Conservation (phyloP, 192 early-diverging fungal genomes). For the Kappamyces sp. region DNA sequence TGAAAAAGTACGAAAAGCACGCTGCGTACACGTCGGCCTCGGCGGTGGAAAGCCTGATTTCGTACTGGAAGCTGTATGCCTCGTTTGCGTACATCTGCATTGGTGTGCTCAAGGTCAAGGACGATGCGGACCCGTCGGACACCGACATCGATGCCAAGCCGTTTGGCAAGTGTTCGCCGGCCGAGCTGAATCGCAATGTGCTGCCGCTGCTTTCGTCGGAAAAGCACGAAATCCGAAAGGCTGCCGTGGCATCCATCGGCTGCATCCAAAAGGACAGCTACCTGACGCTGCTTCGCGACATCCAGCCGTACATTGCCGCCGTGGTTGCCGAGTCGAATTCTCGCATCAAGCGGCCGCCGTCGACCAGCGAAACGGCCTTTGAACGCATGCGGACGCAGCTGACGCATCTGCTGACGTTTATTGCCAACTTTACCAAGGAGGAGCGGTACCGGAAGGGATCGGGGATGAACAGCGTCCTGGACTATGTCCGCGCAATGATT, state of each 20-base stretch:
- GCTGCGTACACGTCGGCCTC: too few relatives aligned
- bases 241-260: constrained; percentile 59
- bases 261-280: constrained; percentile 62
- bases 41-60: constrained; percentile 48
- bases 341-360: constrained; percentile 20
- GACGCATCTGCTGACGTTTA: constrained; percentile 64
- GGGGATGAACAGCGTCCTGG: constrained; percentile 59
- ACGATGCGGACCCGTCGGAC: constrained; percentile 8
- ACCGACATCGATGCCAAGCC: constrained; percentile 4
- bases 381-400: constrained; percentile 69
- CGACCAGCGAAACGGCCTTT: constrained; percentile 16
- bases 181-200: constrained; percentile 56
- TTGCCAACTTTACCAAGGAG: constrained; percentile 59
- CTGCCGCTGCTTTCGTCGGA: constrained; percentile 66
- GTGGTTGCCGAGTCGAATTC: constrained; percentile 61
- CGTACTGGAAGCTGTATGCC: constrained; percentile 70
- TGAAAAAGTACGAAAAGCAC: constrained; percentile 2
- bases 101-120: constrained; percentile 25
- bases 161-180: constrained; percentile 7
- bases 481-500: constrained; percentile 46
- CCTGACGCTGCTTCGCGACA: constrained; percentile 58
- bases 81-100: constrained; percentile 68
- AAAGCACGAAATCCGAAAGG: constrained; percentile 56
- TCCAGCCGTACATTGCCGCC: constrained; percentile 51
- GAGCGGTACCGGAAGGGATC: constrained; percentile 52